Conservation (phyloP, 805 yeast species). For the Wickerhamiella parazyma region DNA sequence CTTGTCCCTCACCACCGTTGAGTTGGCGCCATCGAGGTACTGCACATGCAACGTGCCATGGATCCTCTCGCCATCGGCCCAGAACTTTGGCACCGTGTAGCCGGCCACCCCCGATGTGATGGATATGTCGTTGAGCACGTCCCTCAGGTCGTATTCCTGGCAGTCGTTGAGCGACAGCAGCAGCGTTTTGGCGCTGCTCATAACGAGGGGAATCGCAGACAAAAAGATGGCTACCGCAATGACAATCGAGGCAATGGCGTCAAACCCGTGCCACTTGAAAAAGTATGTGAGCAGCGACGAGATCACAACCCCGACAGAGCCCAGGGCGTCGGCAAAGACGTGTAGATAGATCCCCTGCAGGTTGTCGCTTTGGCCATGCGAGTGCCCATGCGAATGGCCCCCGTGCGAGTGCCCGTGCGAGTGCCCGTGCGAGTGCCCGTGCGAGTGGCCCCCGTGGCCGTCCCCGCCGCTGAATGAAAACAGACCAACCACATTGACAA, state of each 20-base stretch:
- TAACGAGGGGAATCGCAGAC: constrained; percentile 74
- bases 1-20: constrained; percentile 43
- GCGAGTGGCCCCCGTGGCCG: constrained; percentile 22
- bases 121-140: constrained; percentile 52
- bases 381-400: constrained; percentile 7
- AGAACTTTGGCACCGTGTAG: constrained; percentile 80
- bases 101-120: constrained; percentile 68
- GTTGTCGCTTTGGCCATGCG: constrained; percentile 38
- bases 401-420: constrained; percentile 12
- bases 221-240: constrained; percentile 68
- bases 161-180: constrained; percentile 45
- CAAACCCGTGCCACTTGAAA: constrained; percentile 68
- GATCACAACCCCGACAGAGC: constrained; percentile 92
- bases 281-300: constrained; percentile 67
- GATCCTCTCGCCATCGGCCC: constrained; percentile 49
- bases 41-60: constrained; percentile 80
- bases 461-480: constrained; percentile 71
- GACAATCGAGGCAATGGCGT: constrained; percentile 81
- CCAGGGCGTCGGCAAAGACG: constrained; percentile 87
- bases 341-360: constrained; percentile 93
- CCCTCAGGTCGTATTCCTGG: constrained; percentile 51
- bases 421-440: constrained; percentile 17
- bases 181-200: constrained; percentile 63
- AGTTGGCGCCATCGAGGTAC: constrained; percentile 48
- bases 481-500: constrained; percentile 84